Percentiles rank a stretch among this genome's conserved stretches.
phyloP scores from a whole-genome alignment of 169 alveolate genomes.

The Plasmodium chabaudi region DNA sequence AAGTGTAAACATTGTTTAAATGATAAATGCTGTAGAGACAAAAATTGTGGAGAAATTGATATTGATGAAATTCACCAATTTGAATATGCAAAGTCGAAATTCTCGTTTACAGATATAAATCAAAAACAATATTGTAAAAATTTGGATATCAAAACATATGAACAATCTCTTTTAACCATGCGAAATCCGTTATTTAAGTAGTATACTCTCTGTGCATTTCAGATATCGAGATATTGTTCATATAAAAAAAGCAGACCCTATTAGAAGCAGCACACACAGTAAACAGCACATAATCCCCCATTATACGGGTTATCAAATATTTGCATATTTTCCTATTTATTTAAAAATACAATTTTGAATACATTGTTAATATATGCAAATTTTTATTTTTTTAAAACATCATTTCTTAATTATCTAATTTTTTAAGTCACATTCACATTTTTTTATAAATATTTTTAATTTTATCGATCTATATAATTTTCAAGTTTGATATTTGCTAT shows the following conservation, averaged over 20 bases:
- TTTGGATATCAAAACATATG: constrained; percentile 61
- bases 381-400: not conserved
- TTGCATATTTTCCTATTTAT: not conserved
- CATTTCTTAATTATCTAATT: not conserved
- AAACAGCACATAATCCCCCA: too few species aligned
- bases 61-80: constrained; percentile 56
- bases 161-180: constrained; percentile 55
- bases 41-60: constrained; percentile 69
- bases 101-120: constrained; percentile 21
- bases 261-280: too few species aligned
- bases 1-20: constrained; percentile 25
- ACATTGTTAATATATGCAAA: not conserved
- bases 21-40: constrained; percentile 62
- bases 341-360: not conserved
- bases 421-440: not conserved
- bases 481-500: too few species aligned
- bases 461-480: not conserved
- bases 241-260: not conserved
- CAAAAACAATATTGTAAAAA: constrained; percentile 59
- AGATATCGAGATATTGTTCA: not conserved
- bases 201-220: not conserved
- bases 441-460: not conserved
- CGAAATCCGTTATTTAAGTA: constrained; percentile 56
- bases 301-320: too few species aligned
- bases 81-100: constrained; percentile 38